Percentiles rank a stretch among this genome's conserved stretches.
These are phyloP conservation scores for Cytospora schulzeri DNA, from an alignment of 2,329 filamentous ascomycete genomes.

Conservation along the genomic window DNA sequence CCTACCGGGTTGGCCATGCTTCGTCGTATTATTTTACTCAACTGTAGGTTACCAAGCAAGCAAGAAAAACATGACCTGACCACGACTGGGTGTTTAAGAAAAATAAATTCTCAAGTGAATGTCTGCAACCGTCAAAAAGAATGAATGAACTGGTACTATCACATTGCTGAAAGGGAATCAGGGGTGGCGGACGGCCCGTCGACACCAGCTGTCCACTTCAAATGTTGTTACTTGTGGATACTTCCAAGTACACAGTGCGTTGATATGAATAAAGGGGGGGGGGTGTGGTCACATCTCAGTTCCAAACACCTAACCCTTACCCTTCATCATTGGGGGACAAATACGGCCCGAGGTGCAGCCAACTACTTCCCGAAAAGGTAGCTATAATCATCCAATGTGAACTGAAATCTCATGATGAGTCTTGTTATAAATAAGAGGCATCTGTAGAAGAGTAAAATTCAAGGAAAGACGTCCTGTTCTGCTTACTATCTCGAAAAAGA, in stretches of 20 bases:
- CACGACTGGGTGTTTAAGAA: background rate
- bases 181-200: background rate
- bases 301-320: too few species aligned
- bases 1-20: background rate
- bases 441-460: background rate
- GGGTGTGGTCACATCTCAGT: background rate
- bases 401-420: background rate
- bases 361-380: conserved; percentile 1
- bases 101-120: background rate
- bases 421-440: conserved; percentile 2
- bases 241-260: too few species aligned
- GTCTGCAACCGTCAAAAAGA: background rate
- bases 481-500: background rate
- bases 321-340: conserved; percentile 31
- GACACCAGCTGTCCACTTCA: background rate
- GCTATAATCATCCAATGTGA: background rate
- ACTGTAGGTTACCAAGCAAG: too few species aligned
- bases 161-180: background rate
- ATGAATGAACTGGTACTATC: background rate
- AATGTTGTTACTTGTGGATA: background rate
- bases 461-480: background rate
- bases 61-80: background rate
- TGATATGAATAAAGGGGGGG: too few species aligned
- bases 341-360: conserved; percentile 26
- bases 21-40: background rate